phyloP scores from a whole-genome alignment of 106 monocot species.

The Dendrobium nobile region DNA sequence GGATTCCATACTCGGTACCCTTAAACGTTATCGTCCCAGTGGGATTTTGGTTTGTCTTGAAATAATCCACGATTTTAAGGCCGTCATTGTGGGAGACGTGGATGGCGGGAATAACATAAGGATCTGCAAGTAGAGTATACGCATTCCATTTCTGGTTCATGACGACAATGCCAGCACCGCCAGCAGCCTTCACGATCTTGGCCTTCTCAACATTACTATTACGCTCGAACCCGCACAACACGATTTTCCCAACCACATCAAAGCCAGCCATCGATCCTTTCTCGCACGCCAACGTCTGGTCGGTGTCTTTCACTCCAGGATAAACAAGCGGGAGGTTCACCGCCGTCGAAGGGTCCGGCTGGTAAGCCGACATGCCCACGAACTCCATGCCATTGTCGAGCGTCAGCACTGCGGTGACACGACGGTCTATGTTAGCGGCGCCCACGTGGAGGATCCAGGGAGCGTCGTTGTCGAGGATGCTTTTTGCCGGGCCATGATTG shows the following conservation, averaged over 20 bases:
- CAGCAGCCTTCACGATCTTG: conserved; percentile 18
- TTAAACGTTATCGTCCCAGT: conserved; percentile 1
- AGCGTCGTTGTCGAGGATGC: conserved; percentile 8
- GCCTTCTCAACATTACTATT: background rate
- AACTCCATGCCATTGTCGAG: conserved; percentile 17
- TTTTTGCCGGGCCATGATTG: background rate
- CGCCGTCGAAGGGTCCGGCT: background rate
- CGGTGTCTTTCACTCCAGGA: background rate
- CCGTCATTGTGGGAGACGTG: conserved; percentile 14
- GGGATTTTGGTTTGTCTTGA: background rate
- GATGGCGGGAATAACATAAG: conserved; percentile 13
- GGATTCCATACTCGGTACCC: background rate
- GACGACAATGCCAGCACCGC: conserved; percentile 32
- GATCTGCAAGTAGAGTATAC: background rate
- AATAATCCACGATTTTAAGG: conserved; percentile 8
- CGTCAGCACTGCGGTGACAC: conserved; percentile 1
- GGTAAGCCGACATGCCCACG: conserved; percentile 6
- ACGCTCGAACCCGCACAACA: conserved; percentile 12
- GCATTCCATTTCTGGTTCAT: background rate
- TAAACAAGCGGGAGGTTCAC: conserved; percentile 5
- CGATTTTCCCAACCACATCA: conserved; percentile 22
- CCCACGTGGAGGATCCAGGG: conserved; percentile 28
- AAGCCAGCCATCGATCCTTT: background rate
- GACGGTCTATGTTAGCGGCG: conserved; percentile 6
- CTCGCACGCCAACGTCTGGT: background rate